Conservation (phyloP, 179 eudicot species). For the Gypsophila paniculata region DNA sequence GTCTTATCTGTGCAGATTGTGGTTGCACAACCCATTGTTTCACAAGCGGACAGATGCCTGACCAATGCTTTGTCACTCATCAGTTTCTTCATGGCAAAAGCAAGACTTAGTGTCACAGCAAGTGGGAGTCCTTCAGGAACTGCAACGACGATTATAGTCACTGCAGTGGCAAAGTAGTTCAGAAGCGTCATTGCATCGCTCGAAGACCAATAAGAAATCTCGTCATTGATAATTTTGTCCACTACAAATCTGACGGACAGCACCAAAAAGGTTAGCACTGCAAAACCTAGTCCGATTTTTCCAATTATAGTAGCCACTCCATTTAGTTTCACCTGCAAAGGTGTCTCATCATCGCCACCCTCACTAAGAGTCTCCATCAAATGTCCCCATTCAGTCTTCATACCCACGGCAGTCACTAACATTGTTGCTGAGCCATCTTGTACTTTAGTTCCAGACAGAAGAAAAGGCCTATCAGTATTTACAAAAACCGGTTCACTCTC, state of each 20-base stretch:
- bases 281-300: slow-evolving; percentile 71
- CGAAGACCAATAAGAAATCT: slow-evolving; percentile 63
- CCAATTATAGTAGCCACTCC: slow-evolving; percentile 97
- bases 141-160: slow-evolving; percentile 88
- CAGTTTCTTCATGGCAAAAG: slow-evolving; percentile 88
- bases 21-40: slow-evolving; percentile 90
- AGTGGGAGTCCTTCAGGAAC: slow-evolving; percentile 94
- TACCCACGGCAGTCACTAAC: slow-evolving; percentile 90
- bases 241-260: slow-evolving; percentile 54
- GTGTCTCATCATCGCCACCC: slow-evolving; percentile 86
- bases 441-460: slow-evolving; percentile 74
- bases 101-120: slow-evolving; percentile 92
- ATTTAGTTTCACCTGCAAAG: slow-evolving; percentile 85
- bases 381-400: slow-evolving; percentile 98
- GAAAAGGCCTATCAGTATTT: slow-evolving; percentile 57
- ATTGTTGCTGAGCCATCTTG: slow-evolving; percentile 86
- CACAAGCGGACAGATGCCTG: slow-evolving; percentile 86
- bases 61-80: slow-evolving; percentile 82
- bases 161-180: slow-evolving; percentile 84
- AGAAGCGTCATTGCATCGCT: slow-evolving; percentile 60
- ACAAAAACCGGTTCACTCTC: slow-evolving; percentile 70
- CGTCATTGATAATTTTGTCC: slow-evolving; percentile 41
- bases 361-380: slow-evolving; percentile 83
- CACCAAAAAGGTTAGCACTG: slow-evolving; percentile 70
- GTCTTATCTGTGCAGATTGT: slow-evolving; percentile 89